Percentiles rank a stretch among this genome's conserved stretches.
phyloP scores from a whole-genome alignment of 164 flowering plant genomes.

The Macadamia integrifolia region DNA sequence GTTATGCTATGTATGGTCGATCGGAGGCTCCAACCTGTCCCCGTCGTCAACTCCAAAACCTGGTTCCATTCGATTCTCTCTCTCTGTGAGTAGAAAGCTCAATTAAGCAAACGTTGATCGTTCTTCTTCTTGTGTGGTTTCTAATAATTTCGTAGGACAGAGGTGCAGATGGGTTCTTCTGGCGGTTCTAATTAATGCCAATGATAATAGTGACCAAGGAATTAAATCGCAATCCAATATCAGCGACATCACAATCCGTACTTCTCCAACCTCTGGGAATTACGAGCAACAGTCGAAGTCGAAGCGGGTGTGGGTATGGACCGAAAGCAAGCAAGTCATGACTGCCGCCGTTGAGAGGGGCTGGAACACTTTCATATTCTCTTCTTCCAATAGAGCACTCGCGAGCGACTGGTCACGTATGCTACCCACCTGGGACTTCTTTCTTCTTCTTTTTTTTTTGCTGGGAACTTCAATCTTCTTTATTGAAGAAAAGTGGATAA shows the following conservation, averaged over 20 bases:
- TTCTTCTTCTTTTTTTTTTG: neutral
- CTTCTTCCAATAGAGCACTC: constrained; percentile 29
- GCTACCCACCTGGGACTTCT: neutral
- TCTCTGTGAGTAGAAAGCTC: neutral
- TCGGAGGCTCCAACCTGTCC: constrained; percentile 3
- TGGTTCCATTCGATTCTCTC: constrained; percentile 8
- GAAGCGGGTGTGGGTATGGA: constrained; percentile 90
- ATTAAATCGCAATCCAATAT: constrained; percentile 1
- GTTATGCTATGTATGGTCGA: neutral
- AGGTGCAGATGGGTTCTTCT: constrained; percentile 11
- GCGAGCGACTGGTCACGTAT: constrained; percentile 80
- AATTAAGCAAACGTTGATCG: neutral
- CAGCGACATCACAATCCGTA: constrained; percentile 13
- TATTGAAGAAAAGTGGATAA: neutral
- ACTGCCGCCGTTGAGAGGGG: constrained; percentile 84
- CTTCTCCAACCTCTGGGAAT: constrained; percentile 13
- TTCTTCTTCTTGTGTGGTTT: neutral
- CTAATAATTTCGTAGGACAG: constrained; percentile 11
- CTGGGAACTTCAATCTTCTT: neutral
- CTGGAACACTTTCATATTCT: constrained; percentile 79
- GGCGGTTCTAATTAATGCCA: neutral
- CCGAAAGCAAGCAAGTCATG: constrained; percentile 79
- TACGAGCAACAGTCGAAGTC: constrained; percentile 4
- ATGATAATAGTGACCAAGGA: neutral
- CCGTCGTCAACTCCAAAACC: constrained; percentile 6